phyloP scores from a whole-genome alignment of 768 basidiomycete genomes.

The Leucogyrophana mollusca region DNA sequence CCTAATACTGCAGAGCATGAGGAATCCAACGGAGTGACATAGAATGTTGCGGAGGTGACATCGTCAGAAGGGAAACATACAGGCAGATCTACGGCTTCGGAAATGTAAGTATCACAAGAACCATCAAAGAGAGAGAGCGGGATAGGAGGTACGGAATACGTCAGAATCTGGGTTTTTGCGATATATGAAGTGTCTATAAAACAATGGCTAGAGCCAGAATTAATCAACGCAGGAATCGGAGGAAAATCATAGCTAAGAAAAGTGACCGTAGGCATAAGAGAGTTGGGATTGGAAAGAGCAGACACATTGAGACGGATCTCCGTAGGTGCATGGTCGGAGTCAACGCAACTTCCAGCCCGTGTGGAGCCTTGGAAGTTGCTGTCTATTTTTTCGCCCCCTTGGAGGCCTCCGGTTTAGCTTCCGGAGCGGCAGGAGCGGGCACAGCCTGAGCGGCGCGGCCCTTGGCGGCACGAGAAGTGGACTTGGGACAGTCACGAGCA shows the following conservation, averaged over 20 bases:
- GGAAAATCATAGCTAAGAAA: background rate
- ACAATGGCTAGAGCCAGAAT: background rate
- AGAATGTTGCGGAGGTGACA: constrained; percentile 1
- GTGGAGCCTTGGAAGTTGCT: background rate
- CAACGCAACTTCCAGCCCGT: background rate
- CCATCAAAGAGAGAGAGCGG: constrained; percentile 3
- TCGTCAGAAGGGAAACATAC: background rate
- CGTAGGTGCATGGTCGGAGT: background rate
- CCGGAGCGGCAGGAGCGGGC: background rate
- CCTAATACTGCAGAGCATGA: constrained; percentile 1
- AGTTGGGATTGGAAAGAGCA: constrained; percentile 2
- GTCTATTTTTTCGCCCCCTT: constrained; percentile 7
- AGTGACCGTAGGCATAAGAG: background rate
- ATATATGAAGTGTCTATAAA: background rate
- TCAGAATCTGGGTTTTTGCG: background rate
- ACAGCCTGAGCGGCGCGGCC: background rate
- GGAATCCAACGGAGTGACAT: constrained; percentile 4
- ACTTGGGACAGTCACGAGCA: background rate
- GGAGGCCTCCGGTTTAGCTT: background rate
- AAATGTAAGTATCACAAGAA: background rate
- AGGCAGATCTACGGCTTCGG: background rate
- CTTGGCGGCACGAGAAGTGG: background rate
- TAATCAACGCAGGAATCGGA: background rate
- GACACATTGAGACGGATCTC: constrained; percentile 5
- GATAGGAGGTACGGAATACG: constrained; percentile 1